phyloP scores from a whole-genome alignment of 164 flowering plant genomes.

The Chimonanthus praecox region DNA sequence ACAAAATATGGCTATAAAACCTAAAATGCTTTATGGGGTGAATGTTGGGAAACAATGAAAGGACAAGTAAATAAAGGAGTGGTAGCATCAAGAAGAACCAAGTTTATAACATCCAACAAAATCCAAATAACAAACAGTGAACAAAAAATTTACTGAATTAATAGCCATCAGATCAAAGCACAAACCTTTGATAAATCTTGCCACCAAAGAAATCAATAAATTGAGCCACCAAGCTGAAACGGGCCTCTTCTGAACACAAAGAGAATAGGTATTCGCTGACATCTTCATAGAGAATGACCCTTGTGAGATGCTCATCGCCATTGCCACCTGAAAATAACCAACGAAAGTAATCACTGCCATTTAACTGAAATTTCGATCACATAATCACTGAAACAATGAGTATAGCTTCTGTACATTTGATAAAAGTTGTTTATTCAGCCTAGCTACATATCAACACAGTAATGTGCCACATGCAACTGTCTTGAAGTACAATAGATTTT shows the following conservation, averaged over 20 bases:
- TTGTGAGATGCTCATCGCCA: slow-evolving; percentile 55
- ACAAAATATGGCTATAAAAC: background rate
- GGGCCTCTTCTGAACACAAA: slow-evolving; percentile 64
- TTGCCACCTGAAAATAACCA: slow-evolving; percentile 34
- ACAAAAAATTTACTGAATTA: background rate
- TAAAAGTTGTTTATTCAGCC: background rate
- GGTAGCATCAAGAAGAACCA: background rate
- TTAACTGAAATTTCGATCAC: background rate
- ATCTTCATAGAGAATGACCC: slow-evolving; percentile 78
- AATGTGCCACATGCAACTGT: background rate
- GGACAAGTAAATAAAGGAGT: background rate
- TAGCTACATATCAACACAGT: background rate
- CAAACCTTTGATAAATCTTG: slow-evolving; percentile 56
- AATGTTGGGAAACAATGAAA: background rate
- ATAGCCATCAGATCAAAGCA: slow-evolving; percentile 4
- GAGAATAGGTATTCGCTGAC: slow-evolving; percentile 78
- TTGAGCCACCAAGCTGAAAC: slow-evolving; percentile 55
- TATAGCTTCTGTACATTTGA: background rate
- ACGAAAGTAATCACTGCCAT: slow-evolving; percentile 20
- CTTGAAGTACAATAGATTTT: too few relatives aligned
- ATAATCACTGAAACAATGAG: background rate
- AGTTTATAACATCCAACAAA: background rate
- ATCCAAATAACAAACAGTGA: background rate
- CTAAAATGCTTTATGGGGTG: background rate
- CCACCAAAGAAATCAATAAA: slow-evolving; percentile 90